A percentile compares a stretch with the other conserved stretches of the same genome.
These are phyloP conservation scores for Beauveria brongniartii DNA, from an alignment of 2,329 filamentous ascomycete genomes.

Conservation along the genomic window DNA sequence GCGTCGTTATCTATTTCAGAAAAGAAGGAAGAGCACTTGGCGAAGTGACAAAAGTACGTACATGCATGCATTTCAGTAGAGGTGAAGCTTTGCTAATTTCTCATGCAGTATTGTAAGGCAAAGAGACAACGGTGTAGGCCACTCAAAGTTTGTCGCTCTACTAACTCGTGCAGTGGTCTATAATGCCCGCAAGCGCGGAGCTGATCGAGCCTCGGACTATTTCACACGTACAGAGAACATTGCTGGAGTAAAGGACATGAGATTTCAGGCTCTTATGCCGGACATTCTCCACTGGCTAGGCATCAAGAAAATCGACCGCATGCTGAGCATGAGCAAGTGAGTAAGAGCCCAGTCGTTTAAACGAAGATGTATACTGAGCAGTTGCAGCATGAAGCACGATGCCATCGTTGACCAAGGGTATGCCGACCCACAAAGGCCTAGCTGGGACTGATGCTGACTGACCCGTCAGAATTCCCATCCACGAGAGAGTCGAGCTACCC, in stretches of 20 bases:
- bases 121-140: neutral
- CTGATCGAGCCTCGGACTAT: slow-evolving; percentile 80
- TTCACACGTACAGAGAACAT: slow-evolving; percentile 98
- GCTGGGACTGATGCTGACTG: slow-evolving; percentile 15
- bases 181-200: slow-evolving; percentile 73
- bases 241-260: slow-evolving; percentile 92
- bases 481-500: slow-evolving; percentile 84
- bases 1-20: slow-evolving; percentile 96
- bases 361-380: neutral
- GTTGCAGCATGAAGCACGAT: slow-evolving; percentile 75
- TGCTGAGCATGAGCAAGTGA: slow-evolving; percentile 97
- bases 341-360: slow-evolving; percentile 21
- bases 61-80: neutral
- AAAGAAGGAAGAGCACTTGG: slow-evolving; percentile 93
- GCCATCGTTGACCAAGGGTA: slow-evolving; percentile 77
- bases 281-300: slow-evolving; percentile 97
- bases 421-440: slow-evolving; percentile 19
- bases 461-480: slow-evolving; percentile 64
- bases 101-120: slow-evolving; percentile 3
- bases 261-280: slow-evolving; percentile 96
- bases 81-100: slow-evolving; percentile 23
- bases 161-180: slow-evolving; percentile 45
- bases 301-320: slow-evolving; percentile 96
- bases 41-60: slow-evolving; percentile 84
- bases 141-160: neutral